Evolutionary conservation across 2,329 filamentous ascomycete genomes (phyloP), one percentile per base, ranked within the genome.

Genomic region (Xylariaceae sp.): DNA sequence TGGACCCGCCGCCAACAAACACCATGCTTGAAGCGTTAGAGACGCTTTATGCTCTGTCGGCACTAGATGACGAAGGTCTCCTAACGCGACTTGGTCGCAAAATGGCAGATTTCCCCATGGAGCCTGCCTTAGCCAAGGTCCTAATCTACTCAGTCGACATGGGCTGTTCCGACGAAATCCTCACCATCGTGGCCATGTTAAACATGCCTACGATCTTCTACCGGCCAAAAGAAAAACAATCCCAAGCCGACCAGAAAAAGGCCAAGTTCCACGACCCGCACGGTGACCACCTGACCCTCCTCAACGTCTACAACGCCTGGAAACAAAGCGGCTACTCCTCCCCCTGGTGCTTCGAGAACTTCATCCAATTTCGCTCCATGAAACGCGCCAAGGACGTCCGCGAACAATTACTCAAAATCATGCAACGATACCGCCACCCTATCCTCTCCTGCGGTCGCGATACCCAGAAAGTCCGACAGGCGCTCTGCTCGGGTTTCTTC

Each of bases 81-180:
- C 78, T 99, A 1, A 99, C 94, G 0, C 86, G 94, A 5, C 82
- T 96, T 1, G 94, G 94, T 6, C 86, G 94, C 51, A 96, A 97
- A 73, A 97, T 99, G 93, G 92, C 94, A 9, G 93, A 99, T 71
- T 97, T 97, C 73, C 94, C 94, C 0, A 97, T 97, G 91, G 92
- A 97, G 59, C 94, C 94, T 0, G 86, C 90, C 0, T 81, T 97
- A 0, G 90, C 92, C 56, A 99, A 97, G 73, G 87, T 91, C 0
- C 82, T 99, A 1, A 95, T 99, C 63, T 88, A 87, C 9, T 90
- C 90, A 0, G 89, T 96, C 1, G 90, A 96, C 51, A 83, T 95
- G 65, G 83, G 88, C 34, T 99, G 95, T 74, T 92, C 90, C 0
- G 94, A 99, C 30, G 94, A 99, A 74, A 86, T 97, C 69, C 85